These are phyloP conservation scores for Orbilia javanica DNA, from an alignment of 2,329 filamentous ascomycete species.

Conservation along the genomic window DNA sequence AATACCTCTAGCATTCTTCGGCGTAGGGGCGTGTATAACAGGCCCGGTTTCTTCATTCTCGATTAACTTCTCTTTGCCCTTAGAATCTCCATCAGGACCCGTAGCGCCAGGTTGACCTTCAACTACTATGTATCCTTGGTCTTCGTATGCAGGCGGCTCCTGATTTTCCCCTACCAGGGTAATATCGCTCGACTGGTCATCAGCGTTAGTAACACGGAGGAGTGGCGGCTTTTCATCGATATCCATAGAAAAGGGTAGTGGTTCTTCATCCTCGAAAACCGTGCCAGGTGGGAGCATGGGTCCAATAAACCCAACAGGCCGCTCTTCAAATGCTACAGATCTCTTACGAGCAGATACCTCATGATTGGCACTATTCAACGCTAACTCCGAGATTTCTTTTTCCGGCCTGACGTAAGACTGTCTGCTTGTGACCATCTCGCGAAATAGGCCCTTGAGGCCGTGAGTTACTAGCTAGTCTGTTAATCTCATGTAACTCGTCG, in stretches of 20 bases:
- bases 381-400: slow-evolving; percentile 82
- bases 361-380: slow-evolving; percentile 68
- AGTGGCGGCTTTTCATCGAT: slow-evolving; percentile 56
- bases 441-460: slow-evolving; percentile 78
- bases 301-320: slow-evolving; percentile 65
- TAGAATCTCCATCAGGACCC: slow-evolving; percentile 4
- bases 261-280: slow-evolving; percentile 21
- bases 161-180: slow-evolving; percentile 60
- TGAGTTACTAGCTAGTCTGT: slow-evolving; percentile 73
- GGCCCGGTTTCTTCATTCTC: slow-evolving; percentile 20
- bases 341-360: slow-evolving; percentile 45
- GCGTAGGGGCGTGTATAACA: slow-evolving; percentile 26
- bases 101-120: slow-evolving; percentile 26
- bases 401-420: slow-evolving; percentile 76
- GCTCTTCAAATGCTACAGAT: slow-evolving; percentile 69
- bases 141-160: slow-evolving; percentile 59
- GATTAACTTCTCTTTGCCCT: slow-evolving; percentile 8
- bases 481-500: slow-evolving; percentile 39
- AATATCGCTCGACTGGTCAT: slow-evolving; percentile 61
- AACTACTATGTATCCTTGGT: slow-evolving; percentile 52
- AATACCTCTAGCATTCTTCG: slow-evolving; percentile 5
- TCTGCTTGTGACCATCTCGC: slow-evolving; percentile 75
- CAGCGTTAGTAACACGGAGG: slow-evolving; percentile 46
- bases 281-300: slow-evolving; percentile 51
- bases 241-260: slow-evolving; percentile 59